Percentiles rank a stretch among this genome's conserved stretches.
Conservation (phyloP, 2,329 filamentous ascomycete species). For the Tolypocladium capitatum region DNA sequence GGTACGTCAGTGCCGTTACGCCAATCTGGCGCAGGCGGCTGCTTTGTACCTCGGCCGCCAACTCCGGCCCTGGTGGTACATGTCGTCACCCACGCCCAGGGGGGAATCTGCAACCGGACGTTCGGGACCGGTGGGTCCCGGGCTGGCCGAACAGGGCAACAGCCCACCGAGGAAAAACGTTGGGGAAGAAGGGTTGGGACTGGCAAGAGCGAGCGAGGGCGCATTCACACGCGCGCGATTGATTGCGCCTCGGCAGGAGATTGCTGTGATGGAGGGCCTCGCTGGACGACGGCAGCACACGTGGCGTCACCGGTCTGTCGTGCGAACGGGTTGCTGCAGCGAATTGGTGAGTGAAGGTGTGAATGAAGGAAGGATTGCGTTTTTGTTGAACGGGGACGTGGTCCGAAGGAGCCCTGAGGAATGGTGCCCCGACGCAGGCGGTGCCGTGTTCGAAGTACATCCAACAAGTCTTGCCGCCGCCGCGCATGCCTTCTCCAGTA, state of each 20-base stretch:
- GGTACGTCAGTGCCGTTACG: too few relatives aligned
- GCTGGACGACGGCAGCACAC: not conserved
- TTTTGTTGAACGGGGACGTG: not conserved
- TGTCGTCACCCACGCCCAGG: not conserved
- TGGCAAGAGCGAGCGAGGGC: too few relatives aligned
- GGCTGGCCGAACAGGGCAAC: too few relatives aligned
- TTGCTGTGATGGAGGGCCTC: not conserved
- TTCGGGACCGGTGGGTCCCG: too few relatives aligned
- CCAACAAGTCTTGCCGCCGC: not conserved
- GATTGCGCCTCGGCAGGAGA: not conserved
- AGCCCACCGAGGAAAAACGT: not conserved
- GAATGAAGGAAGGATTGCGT: not conserved
- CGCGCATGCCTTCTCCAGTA: too few relatives aligned
- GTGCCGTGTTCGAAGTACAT: not conserved
- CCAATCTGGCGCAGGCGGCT: not conserved
- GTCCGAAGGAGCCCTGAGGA: not conserved
- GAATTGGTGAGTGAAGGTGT: not conserved
- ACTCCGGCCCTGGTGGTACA: not conserved
- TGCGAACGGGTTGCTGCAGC: not conserved
- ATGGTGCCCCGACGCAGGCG: not conserved
- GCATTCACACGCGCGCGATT: not conserved
- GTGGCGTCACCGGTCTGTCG: not conserved
- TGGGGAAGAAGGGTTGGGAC: not conserved
- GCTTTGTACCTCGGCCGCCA: not conserved
- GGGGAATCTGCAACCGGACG: not conserved